Evolutionary conservation across 2,329 filamentous ascomycete genomes (phyloP).

Genomic region (Acrocalymma vagum): DNA sequence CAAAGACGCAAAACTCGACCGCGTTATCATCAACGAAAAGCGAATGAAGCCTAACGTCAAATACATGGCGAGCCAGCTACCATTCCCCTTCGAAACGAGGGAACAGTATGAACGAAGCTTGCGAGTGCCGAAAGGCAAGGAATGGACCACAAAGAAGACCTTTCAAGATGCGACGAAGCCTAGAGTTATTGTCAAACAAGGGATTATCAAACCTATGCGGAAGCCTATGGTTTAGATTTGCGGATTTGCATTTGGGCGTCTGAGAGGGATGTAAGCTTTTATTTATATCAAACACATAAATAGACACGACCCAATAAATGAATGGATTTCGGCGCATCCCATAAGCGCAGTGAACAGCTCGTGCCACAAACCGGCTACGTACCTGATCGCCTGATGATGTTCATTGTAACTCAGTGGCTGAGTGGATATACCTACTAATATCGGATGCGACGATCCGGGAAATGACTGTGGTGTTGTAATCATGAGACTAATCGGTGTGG

Average conservation of each 20-base stretch:
- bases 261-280: background rate
- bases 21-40: constrained; percentile 94
- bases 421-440: too few relatives aligned
- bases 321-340: too few relatives aligned
- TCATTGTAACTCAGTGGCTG: too few relatives aligned
- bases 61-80: constrained; percentile 84
- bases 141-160: constrained; percentile 96
- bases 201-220: constrained; percentile 89
- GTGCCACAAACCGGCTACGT: too few relatives aligned
- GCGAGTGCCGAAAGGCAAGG: constrained; percentile 85
- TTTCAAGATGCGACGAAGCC: constrained; percentile 92
- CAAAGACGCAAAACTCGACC: constrained; percentile 81
- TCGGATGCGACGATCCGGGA: too few relatives aligned
- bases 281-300: background rate
- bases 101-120: constrained; percentile 91
- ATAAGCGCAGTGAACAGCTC: too few relatives aligned
- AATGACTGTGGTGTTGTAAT: too few relatives aligned
- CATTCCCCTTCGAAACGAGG: constrained; percentile 86
- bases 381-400: too few relatives aligned
- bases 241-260: background rate
- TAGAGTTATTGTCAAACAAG: constrained; percentile 88
- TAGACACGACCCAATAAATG: too few relatives aligned
- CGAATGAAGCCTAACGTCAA: constrained; percentile 88
- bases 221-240: constrained; percentile 69
- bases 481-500: too few relatives aligned